phyloP scores from a whole-genome alignment of 768 basidiomycete genomes.

The Rhodotorula kratochvilovae region DNA sequence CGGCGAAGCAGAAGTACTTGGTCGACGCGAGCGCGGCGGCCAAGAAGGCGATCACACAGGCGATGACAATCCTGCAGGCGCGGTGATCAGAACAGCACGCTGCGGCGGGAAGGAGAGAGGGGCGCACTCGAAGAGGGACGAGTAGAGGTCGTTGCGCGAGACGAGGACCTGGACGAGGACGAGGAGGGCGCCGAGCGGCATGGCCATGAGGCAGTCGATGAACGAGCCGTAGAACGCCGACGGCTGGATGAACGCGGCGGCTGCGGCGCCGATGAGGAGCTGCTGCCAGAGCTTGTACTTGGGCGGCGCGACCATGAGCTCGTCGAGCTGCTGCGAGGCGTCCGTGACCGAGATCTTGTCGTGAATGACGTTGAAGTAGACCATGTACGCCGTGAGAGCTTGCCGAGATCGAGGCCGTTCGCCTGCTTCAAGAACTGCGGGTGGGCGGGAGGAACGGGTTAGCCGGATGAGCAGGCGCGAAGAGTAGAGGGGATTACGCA shows the following conservation, averaged over 20 bases:
- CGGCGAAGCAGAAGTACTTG: constrained; percentile 71
- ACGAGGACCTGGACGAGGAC: constrained; percentile 64
- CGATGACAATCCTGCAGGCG: constrained; percentile 63
- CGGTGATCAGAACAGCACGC: neutral
- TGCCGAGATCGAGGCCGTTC: constrained; percentile 65
- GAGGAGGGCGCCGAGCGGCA: constrained; percentile 71
- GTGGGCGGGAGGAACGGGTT: neutral
- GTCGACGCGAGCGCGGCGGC: constrained; percentile 68
- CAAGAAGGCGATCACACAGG: constrained; percentile 71
- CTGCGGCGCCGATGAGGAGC: constrained; percentile 65
- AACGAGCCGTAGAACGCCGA: constrained; percentile 66
- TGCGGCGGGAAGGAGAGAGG: neutral
- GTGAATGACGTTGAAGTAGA: constrained; percentile 54
- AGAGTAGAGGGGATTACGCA: constrained; percentile 42
- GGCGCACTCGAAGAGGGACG: constrained; percentile 67
- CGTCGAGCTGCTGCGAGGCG: constrained; percentile 65
- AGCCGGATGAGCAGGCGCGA: constrained; percentile 61
- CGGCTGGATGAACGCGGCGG: constrained; percentile 30
- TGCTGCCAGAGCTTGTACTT: constrained; percentile 54
- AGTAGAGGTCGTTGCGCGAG: constrained; percentile 68
- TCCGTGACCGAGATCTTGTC: constrained; percentile 70
- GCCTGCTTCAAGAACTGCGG: constrained; percentile 44
- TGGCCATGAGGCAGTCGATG: constrained; percentile 66
- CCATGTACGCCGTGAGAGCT: constrained; percentile 52
- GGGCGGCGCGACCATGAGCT: constrained; percentile 63